Evolutionary conservation across 2,329 filamentous ascomycete genomes (phyloP), one percentile per base, ranked within the genome.

Genomic region (Colletotrichum tabaci): DNA sequence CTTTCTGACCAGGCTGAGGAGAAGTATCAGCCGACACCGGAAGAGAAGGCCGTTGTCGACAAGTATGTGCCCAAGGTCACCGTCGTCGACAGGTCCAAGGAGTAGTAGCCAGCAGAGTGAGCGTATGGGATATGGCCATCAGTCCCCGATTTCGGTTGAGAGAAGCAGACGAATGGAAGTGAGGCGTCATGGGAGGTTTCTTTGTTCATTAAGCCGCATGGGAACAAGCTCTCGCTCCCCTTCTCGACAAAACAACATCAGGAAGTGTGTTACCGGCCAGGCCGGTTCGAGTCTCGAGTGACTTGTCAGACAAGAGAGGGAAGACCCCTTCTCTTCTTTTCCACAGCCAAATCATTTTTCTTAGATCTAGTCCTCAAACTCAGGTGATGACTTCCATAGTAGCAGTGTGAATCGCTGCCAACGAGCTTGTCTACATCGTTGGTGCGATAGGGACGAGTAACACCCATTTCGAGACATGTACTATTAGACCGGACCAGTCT

Each of bases 1-100:
- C 78, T 93, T 21, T 90, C 92, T 6, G 93, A 96, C 78, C 86
- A 87, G 68, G 90, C 92, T 18, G 95, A 96, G 82, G 88, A 93
- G 78, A 90, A 87, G 52, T 88, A 94, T 80, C 90, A 88, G 49
- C 89, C 95, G 1, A 92, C 90, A 0, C 90, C 94, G 73, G 86
- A 92, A 77, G 94, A 97, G 78, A 91, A 90, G 79, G 89, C 90
- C 71, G 88, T 88, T 15, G 80, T 97, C 73, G 86, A 89, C 60
- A 86, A 86, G 61, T 82, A 88, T 57, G 83, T 90, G 42, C 93
- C 93, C 9, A 90, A 85, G 75, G 87, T 96, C 69, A 87, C 85
- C 49, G 78, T 87, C 15, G 86, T 94, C 40, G 91, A 93, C 21
- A 84, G 82, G 69, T 71, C 63, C 38, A 52, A 53, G 15, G 57